phyloP scores from a whole-genome alignment of 2,329 filamentous ascomycete genomes.

The Pseudocercospora fuligena region DNA sequence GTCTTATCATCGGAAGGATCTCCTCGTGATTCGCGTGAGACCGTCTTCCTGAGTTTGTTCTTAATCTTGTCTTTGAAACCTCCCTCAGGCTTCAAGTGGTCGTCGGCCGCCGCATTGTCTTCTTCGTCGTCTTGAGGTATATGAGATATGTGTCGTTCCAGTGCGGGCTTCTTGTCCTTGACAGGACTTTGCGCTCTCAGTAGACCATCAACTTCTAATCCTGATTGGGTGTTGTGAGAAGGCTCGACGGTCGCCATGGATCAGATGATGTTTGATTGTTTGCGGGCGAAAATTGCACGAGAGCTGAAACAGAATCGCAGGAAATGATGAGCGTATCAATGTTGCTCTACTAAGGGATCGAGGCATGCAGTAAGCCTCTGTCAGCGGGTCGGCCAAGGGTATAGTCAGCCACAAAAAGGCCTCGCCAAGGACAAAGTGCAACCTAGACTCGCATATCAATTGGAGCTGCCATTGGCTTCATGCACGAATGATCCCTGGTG shows the following conservation, averaged over 20 bases:
- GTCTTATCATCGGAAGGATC: background rate
- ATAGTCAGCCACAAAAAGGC: background rate
- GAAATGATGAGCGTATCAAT: background rate
- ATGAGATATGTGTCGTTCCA: constrained; percentile 24
- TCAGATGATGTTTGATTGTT: background rate
- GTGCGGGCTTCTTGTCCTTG: constrained; percentile 12
- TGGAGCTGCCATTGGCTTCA: background rate
- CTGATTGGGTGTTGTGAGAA: constrained; percentile 2
- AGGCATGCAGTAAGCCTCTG: constrained; percentile 4
- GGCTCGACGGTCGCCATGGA: background rate
- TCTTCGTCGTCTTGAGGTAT: constrained; percentile 20
- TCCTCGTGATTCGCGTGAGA: constrained; percentile 12
- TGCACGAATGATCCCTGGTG: constrained; percentile 1
- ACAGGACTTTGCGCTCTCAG: constrained; percentile 10
- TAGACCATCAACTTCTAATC: constrained; percentile 14
- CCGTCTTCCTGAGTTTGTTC: constrained; percentile 16
- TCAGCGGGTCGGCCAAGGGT: constrained; percentile 2
- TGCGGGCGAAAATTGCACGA: background rate
- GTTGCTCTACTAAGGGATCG: constrained; percentile 1
- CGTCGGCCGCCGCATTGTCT: background rate
- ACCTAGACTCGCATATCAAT: constrained; percentile 2
- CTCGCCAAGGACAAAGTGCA: background rate
- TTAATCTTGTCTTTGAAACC: constrained; percentile 16
- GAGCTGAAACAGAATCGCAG: background rate
- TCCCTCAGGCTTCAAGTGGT: background rate